These are phyloP conservation scores for Xylariaceae sp. DNA, from an alignment of 2,329 filamentous ascomycete genomes.

Conservation along the genomic window DNA sequence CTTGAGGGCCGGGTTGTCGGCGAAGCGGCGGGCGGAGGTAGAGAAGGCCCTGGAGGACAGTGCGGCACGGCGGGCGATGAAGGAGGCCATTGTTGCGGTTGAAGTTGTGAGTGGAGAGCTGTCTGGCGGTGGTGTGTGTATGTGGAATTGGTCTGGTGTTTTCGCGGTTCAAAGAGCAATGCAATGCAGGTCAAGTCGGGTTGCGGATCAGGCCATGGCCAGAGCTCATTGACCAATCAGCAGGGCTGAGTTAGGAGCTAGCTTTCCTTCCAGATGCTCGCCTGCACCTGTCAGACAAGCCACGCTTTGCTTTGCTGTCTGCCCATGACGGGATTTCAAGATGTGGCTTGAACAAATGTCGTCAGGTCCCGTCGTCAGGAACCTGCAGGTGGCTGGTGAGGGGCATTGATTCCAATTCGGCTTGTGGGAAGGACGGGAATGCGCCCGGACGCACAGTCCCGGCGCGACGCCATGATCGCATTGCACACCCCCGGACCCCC, in stretches of 20 bases:
- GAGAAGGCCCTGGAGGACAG: constrained; percentile 42
- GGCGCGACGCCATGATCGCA: too few relatives aligned
- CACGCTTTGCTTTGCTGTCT: too few relatives aligned
- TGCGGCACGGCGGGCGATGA: constrained; percentile 49
- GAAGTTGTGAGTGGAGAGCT: constrained; percentile 3
- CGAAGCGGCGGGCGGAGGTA: constrained; percentile 52
- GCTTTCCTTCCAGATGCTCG: too few relatives aligned
- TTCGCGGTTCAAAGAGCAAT: constrained; percentile 7
- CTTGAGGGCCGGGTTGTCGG: constrained; percentile 46
- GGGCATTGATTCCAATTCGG: too few relatives aligned
- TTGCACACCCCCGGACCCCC: background rate
- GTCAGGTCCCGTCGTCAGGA: too few relatives aligned
- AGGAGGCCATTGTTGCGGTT: constrained; percentile 51
- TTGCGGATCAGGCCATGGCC: constrained; percentile 12
- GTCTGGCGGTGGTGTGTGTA: constrained; percentile 4
- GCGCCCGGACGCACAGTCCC: too few relatives aligned
- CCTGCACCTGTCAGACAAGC: too few relatives aligned
- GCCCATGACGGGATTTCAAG: too few relatives aligned
- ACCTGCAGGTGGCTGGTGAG: too few relatives aligned
- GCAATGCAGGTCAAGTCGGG: constrained; percentile 1
- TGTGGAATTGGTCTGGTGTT: constrained; percentile 8
- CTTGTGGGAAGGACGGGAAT: too few relatives aligned
- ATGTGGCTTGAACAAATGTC: too few relatives aligned
- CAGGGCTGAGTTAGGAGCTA: too few relatives aligned
- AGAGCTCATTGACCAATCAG: constrained; percentile 17